Percentiles rank a stretch among this genome's conserved stretches.
These are phyloP conservation scores for Yamagishiella unicocca DNA, from an alignment of 139 green algal genomes.

Conservation along the genomic window DNA sequence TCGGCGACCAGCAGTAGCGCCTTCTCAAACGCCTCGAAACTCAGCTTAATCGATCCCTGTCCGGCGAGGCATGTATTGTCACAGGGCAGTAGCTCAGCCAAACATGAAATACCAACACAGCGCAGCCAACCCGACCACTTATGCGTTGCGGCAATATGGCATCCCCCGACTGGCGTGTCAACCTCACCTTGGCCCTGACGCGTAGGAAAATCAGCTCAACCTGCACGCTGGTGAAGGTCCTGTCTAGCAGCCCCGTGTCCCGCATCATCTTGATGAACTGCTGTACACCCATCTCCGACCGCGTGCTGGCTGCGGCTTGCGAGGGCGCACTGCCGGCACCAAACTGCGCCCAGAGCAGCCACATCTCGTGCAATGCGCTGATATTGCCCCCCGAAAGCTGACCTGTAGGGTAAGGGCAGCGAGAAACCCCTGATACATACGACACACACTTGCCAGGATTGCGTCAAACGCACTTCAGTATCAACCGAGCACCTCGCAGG, in stretches of 20 bases:
- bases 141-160: neutral
- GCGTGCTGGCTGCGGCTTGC: neutral
- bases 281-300: slow-evolving; percentile 57
- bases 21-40: slow-evolving; percentile 62
- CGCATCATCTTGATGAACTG: slow-evolving; percentile 80
- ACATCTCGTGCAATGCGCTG: slow-evolving; percentile 65
- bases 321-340: slow-evolving; percentile 37
- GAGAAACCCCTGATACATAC: too few relatives aligned
- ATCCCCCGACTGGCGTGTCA: neutral
- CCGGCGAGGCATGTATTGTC: neutral
- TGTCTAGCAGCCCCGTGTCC: slow-evolving; percentile 70
- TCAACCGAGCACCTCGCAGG: too few relatives aligned
- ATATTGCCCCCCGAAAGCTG: too few relatives aligned
- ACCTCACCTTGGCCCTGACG: slow-evolving; percentile 65
- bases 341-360: slow-evolving; percentile 57
- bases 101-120: too few relatives aligned
- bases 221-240: slow-evolving; percentile 24
- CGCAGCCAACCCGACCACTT: too few relatives aligned
- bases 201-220: slow-evolving; percentile 79
- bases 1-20: slow-evolving; percentile 69
- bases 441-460: too few relatives aligned
- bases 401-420: too few relatives aligned
- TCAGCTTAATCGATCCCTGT: slow-evolving; percentile 69
- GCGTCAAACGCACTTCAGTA: too few relatives aligned
- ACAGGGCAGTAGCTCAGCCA: too few relatives aligned